phyloP scores from a whole-genome alignment of 305 asterid species.

The Fraxinus ornus region DNA sequence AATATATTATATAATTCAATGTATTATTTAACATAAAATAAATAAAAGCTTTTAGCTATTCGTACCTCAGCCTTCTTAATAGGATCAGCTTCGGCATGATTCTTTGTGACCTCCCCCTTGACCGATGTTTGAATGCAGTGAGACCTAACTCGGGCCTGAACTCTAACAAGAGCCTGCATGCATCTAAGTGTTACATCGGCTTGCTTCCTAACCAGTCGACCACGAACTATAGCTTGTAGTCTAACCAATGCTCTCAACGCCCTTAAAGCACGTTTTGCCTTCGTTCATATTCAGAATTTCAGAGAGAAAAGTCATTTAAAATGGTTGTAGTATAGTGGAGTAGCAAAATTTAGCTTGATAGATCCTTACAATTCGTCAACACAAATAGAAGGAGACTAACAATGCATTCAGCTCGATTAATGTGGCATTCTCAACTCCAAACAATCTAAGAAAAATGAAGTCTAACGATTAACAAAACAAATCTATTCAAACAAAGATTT shows the following conservation, averaged over 20 bases:
- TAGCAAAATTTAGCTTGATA: background rate
- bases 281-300: background rate
- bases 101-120: conserved; percentile 28
- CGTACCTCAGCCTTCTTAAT: conserved; percentile 64
- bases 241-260: conserved; percentile 83
- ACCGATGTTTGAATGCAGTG: conserved; percentile 43
- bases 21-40: too few relatives aligned
- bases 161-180: conserved; percentile 92
- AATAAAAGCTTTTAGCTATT: background rate
- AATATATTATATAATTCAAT: too few relatives aligned
- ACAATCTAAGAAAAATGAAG: background rate
- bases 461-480: background rate
- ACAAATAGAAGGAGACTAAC: background rate
- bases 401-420: background rate
- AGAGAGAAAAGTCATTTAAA: background rate
- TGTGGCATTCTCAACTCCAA: background rate
- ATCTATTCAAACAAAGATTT: background rate
- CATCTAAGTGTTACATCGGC: conserved; percentile 82
- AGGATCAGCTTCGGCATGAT: conserved; percentile 39
- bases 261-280: conserved; percentile 94
- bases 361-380: background rate
- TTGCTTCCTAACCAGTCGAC: conserved; percentile 74
- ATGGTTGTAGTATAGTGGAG: background rate
- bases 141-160: conserved; percentile 77
- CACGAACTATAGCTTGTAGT: conserved; percentile 89